phyloP scores from a whole-genome alignment of 768 basidiomycete genomes.

The Boletus edulis region DNA sequence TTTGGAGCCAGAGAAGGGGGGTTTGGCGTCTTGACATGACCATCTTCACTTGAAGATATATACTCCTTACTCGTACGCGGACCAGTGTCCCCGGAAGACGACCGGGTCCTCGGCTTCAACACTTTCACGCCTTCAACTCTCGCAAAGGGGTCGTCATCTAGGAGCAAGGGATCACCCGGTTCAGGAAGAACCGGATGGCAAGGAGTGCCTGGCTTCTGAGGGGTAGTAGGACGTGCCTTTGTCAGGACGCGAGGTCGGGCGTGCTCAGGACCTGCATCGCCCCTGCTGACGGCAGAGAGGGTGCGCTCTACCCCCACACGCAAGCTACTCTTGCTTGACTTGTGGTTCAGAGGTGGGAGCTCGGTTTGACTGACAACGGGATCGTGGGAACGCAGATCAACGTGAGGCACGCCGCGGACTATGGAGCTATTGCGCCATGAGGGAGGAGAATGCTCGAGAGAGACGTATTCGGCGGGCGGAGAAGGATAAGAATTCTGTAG shows the following conservation, averaged over 20 bases:
- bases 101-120: constrained; percentile 26
- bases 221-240: constrained; percentile 35
- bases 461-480: constrained; percentile 24
- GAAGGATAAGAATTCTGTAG: constrained; percentile 24
- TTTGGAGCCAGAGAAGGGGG: neutral
- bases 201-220: constrained; percentile 21
- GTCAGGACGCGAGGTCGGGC: constrained; percentile 25
- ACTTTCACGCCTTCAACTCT: constrained; percentile 52
- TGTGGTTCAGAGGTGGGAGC: constrained; percentile 10
- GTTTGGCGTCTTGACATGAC: neutral
- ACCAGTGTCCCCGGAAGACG: neutral
- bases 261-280: constrained; percentile 13
- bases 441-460: constrained; percentile 4
- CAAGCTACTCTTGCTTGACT: constrained; percentile 16
- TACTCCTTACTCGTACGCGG: constrained; percentile 3
- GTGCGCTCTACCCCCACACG: constrained; percentile 10
- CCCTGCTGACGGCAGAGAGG: constrained; percentile 2
- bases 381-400: constrained; percentile 1
- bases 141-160: constrained; percentile 48
- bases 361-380: constrained; percentile 9
- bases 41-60: constrained; percentile 7
- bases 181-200: constrained; percentile 6
- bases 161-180: constrained; percentile 23
- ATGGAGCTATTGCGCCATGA: neutral
- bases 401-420: neutral